Conservation (phyloP, 768 basidiomycete species). For the Rhodotorula sphaerocarpa region DNA sequence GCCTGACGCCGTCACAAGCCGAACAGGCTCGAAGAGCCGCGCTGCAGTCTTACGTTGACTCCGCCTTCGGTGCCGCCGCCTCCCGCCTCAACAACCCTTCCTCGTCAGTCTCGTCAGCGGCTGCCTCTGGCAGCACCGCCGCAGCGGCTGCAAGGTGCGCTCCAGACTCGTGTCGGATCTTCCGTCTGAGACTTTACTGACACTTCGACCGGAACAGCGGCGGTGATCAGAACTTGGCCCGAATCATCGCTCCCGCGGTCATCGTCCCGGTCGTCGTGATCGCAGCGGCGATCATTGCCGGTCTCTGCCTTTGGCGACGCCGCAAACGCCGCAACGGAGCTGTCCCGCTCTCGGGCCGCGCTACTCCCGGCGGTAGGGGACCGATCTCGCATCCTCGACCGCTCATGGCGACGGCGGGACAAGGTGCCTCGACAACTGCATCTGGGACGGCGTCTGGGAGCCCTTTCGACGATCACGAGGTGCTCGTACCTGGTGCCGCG, state of each 20-base stretch:
- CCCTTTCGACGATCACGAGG: neutral
- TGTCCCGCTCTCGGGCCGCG: neutral
- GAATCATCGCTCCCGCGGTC: conserved; percentile 25
- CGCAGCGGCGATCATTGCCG: conserved; percentile 5
- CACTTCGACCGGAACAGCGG: too few species aligned
- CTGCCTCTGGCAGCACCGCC: too few species aligned
- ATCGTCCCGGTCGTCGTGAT: conserved; percentile 24
- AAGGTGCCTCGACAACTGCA: neutral
- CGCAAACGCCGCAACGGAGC: neutral
- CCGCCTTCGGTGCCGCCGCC: neutral
- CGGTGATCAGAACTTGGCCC: too few species aligned
- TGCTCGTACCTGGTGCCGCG: neutral
- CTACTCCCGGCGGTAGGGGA: neutral
- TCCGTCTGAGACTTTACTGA: too few species aligned
- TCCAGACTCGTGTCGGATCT: too few species aligned
- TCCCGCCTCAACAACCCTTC: neutral
- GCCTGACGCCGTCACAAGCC: too few species aligned
- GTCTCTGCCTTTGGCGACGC: conserved; percentile 10
- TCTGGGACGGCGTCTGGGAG: neutral
- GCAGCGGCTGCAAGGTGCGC: too few species aligned
- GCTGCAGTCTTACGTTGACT: conserved; percentile 2
- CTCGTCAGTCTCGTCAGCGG: neutral
- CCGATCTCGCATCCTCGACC: conserved; percentile 22
- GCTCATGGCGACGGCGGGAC: conserved; percentile 2
- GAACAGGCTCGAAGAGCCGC: neutral